Conservation (phyloP, 2,329 filamentous ascomycete species). For the Exserohilum rostratum region DNA sequence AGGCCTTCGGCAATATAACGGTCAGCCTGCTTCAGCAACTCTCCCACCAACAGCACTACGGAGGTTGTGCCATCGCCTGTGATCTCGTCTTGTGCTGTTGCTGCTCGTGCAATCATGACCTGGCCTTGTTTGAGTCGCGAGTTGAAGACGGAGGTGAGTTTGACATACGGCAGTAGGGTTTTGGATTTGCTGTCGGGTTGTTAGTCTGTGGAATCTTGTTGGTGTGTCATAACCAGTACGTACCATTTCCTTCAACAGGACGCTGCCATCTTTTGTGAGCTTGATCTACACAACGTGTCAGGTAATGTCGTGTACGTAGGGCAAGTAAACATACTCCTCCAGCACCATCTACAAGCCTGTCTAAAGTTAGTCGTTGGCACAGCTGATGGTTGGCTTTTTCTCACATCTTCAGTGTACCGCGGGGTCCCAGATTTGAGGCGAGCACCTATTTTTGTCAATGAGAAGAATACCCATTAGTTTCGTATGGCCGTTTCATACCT, state of each 20-base stretch:
- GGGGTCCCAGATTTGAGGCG: constrained; percentile 92
- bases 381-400: constrained; percentile 58
- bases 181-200: constrained; percentile 75
- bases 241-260: constrained; percentile 72
- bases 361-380: constrained; percentile 34
- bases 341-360: constrained; percentile 66
- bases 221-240: constrained; percentile 24
- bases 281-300: constrained; percentile 72
- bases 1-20: constrained; percentile 96
- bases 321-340: constrained; percentile 56
- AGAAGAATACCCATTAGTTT: neutral
- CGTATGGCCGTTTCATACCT: constrained; percentile 35
- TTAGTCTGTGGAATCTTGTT: constrained; percentile 16
- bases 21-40: constrained; percentile 96
- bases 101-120: constrained; percentile 77
- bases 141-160: neutral
- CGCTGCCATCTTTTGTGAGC: constrained; percentile 97
- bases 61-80: constrained; percentile 97
- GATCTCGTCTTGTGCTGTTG: constrained; percentile 97
- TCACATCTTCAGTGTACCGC: constrained; percentile 97
- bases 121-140: constrained; percentile 24
- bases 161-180: constrained; percentile 85
- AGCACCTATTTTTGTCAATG: constrained; percentile 72
- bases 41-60: constrained; percentile 91
- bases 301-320: constrained; percentile 15